Evolutionary conservation across 805 yeast species (phyloP), one percentile per base, ranked within the genome.

Genomic region (Scheffersomyces coipomensis): DNA sequence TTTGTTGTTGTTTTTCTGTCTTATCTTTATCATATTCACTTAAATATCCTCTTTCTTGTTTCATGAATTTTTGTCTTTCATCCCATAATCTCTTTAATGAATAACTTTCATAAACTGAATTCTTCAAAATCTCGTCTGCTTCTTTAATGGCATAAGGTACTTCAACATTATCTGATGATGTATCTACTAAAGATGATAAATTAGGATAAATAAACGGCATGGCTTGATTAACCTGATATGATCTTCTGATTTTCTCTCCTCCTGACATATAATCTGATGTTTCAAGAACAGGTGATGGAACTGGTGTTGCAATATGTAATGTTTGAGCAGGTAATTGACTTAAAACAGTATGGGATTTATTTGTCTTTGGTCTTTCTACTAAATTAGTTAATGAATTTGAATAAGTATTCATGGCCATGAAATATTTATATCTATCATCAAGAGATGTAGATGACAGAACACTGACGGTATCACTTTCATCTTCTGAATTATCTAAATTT

Each of bases 281-380:
- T 5, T 65, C 58, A 10, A 59, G 45, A 1, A 85, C 82, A 0
- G 96, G 96, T 0, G 95, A 86, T 3, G 96, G 93, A 1, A 85
- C 85, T 0, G 96, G 96, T 0, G 96, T 88, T 0, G 96, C 90
- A 9, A 88, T 74, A 56, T 85, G 90, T 4, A 83, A 66, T 0
- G 76, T 62, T 29, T 79, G 81, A 0, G 75, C 64, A 1, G 83
- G 83, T 17, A 77, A 56, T 26, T 70, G 66, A 10, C 70, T 62
- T 34, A 70, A 66, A 4, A 69, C 49, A 5, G 71, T 60, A 40
- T 73, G 76, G 4, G 68, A 45, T 49, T 69, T 69, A 42, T 68
- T 58, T 1, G 86, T 76, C 39, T 80, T 66, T 2, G 85, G 83
- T 23, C 72, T 73, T 35, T 75, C 83, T 35, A 82, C 68, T 46